A percentile compares a stretch with the other conserved stretches of the same genome.
Evolutionary conservation across 2,329 filamentous ascomycete species (phyloP).

Genomic region (Sporothrix curviconia): DNA sequence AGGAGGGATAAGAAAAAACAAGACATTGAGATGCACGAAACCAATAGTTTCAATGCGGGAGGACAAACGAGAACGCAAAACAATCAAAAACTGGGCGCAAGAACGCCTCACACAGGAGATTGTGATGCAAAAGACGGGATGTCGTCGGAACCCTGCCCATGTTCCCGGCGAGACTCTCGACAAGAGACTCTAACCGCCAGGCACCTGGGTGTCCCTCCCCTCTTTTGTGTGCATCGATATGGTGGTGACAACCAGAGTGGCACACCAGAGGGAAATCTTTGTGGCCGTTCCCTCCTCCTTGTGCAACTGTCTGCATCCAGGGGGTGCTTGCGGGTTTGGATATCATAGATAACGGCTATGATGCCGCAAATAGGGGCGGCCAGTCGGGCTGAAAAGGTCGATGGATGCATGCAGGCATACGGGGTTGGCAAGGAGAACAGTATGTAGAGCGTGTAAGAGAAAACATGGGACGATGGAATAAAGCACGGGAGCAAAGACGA

Average conservation of each 20-base stretch:
- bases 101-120: not conserved
- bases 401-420: not conserved
- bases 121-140: not conserved
- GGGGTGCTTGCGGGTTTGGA: no score
- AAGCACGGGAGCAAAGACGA: not conserved
- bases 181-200: not conserved
- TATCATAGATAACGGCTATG: no score
- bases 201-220: not conserved
- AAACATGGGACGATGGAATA: not conserved
- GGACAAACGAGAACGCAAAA: not conserved
- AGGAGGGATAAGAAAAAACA: not conserved
- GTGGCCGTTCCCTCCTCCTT: no score
- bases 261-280: no score
- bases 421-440: not conserved
- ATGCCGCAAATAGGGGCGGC: no score
- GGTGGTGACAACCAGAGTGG: no score
- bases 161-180: not conserved
- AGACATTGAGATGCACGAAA: not conserved
- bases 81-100: not conserved
- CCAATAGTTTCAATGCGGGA: no score
- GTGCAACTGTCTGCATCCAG: no score
- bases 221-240: no score
- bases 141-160: not conserved
- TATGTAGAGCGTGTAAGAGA: not conserved
- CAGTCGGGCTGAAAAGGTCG: no score